Conservation (phyloP, 2,329 filamentous ascomycete genomes). For the Neoscytalidium dimidiatum region DNA sequence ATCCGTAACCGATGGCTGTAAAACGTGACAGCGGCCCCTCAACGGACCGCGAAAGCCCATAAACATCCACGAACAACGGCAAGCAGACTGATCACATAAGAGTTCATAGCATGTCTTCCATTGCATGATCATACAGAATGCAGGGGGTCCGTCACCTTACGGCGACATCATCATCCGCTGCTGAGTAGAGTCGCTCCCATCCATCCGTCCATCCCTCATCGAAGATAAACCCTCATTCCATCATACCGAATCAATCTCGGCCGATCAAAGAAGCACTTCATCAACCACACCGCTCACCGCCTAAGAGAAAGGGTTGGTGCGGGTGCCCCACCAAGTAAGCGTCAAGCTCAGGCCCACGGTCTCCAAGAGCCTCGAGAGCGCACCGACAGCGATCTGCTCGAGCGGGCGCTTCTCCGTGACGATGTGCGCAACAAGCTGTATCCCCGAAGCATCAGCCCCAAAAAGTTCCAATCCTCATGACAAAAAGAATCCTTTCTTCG, state of each 20-base stretch:
- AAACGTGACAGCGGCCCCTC: too few species aligned
- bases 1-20: too few species aligned
- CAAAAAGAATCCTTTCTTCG: background rate
- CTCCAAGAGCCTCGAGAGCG: constrained; percentile 84
- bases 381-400: constrained; percentile 85
- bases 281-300: background rate
- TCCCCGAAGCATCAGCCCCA: constrained; percentile 26
- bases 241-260: background rate
- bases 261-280: background rate
- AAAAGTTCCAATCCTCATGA: background rate
- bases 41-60: too few species aligned
- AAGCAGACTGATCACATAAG: too few species aligned
- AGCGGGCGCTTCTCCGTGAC: constrained; percentile 89
- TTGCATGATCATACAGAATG: background rate
- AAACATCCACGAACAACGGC: too few species aligned
- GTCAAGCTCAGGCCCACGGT: constrained; percentile 89
- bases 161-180: constrained; percentile 2
- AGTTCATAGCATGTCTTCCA: background rate
- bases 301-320: constrained; percentile 89
- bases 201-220: background rate
- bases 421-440: constrained; percentile 80
- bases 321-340: constrained; percentile 97
- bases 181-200: background rate
- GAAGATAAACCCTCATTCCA: background rate
- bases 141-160: background rate